Conservation (phyloP, 2,329 filamentous ascomycete genomes). For the Aspergillus melleus region DNA sequence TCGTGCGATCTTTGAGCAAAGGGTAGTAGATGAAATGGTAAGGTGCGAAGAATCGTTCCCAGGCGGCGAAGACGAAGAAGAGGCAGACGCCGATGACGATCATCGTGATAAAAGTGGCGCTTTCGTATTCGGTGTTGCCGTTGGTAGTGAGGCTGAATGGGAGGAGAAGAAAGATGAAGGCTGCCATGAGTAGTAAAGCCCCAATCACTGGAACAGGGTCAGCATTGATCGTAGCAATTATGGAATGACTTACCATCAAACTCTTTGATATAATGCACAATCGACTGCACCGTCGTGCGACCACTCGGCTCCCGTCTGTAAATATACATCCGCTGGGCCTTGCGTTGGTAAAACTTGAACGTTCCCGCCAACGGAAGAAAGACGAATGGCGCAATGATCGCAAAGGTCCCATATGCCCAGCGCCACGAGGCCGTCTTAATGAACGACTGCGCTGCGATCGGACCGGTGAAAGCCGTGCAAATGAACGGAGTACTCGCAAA, state of each 20-base stretch:
- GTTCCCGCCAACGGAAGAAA: conserved; percentile 57
- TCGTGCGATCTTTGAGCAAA: conserved; percentile 50
- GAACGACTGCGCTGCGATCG: conserved; percentile 54
- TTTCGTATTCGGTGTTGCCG: conserved; percentile 3
- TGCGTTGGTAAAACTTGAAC: conserved; percentile 58
- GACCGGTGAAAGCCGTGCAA: conserved; percentile 59
- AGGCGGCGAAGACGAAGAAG: conserved; percentile 48
- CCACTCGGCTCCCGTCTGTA: conserved; percentile 45
- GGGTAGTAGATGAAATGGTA: conserved; percentile 57
- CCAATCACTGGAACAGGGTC: conserved; percentile 19
- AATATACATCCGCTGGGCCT: conserved; percentile 58
- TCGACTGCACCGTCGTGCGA: conserved; percentile 49
- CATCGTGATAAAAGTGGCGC: conserved; percentile 5
- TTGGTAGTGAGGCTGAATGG: conserved; percentile 3
- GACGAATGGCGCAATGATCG: conserved; percentile 59
- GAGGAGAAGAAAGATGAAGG: conserved; percentile 3
- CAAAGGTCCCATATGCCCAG: conserved; percentile 66
- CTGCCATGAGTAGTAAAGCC: conserved; percentile 9
- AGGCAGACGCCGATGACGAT: not conserved
- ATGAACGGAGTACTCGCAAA: conserved; percentile 62
- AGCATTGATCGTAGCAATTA: not conserved
- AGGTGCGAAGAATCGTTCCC: conserved; percentile 55
- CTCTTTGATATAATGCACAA: conserved; percentile 58
- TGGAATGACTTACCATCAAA: conserved; percentile 55
- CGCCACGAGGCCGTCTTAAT: conserved; percentile 56